Conservation (phyloP, 495 filamentous ascomycete species). For the Aspergillus ellipticus region DNA sequence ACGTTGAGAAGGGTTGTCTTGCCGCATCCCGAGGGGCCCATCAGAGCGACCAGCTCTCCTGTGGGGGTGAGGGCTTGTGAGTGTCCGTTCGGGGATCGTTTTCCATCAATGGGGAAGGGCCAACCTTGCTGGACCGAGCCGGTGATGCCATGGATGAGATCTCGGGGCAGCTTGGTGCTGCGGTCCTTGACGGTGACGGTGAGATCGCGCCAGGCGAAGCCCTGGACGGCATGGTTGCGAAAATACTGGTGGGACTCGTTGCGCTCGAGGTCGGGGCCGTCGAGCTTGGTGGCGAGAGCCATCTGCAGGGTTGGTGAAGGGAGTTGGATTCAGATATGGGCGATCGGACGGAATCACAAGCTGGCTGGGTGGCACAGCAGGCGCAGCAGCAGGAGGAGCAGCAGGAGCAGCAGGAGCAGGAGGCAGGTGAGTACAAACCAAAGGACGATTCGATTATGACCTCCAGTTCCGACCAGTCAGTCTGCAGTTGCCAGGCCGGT, state of each 20-base stretch:
- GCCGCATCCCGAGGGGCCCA: slow-evolving; percentile 73
- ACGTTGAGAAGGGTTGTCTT: slow-evolving; percentile 78
- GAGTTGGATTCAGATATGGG: not conserved
- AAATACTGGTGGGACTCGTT: slow-evolving; percentile 29
- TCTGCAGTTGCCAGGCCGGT: too few species aligned
- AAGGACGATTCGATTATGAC: too few species aligned
- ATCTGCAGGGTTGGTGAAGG: slow-evolving; percentile 11
- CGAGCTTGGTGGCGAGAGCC: not conserved
- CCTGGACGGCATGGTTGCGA: slow-evolving; percentile 36
- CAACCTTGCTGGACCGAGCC: slow-evolving; percentile 31
- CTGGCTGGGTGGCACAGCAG: too few species aligned
- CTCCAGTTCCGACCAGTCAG: not conserved
- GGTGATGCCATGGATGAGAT: slow-evolving; percentile 34
- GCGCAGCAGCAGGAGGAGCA: not conserved
- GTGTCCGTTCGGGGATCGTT: not conserved
- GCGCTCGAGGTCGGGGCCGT: slow-evolving; percentile 25
- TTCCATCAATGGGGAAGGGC: slow-evolving; percentile 1
- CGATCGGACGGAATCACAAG: not conserved
- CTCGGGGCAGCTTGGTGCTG: slow-evolving; percentile 52
- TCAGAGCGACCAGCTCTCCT: slow-evolving; percentile 71
- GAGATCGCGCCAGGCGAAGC: slow-evolving; percentile 58
- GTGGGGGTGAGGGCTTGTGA: slow-evolving; percentile 5
- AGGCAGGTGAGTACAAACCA: too few species aligned
- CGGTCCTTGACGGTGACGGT: slow-evolving; percentile 68
- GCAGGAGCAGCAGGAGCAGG: too few species aligned